Evolutionary conservation across 2,329 filamentous ascomycete genomes (phyloP).

Genomic region (Arthrinium puccinioides): DNA sequence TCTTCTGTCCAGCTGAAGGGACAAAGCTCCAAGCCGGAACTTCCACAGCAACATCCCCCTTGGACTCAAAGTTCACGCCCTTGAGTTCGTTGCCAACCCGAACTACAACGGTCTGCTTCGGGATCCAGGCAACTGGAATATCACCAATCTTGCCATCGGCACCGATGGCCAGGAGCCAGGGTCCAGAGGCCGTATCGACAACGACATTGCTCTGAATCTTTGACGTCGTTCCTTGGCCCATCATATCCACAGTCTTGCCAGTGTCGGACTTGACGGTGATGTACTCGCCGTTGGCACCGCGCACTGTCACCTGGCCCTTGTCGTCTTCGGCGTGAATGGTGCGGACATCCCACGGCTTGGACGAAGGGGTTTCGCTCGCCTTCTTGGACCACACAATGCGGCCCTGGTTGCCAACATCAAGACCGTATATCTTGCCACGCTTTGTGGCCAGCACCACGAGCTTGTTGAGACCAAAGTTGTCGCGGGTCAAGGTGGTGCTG

Average conservation of each 20-base stretch:
- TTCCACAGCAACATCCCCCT: constrained; percentile 32
- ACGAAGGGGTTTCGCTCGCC: constrained; percentile 48
- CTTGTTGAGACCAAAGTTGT: constrained; percentile 86
- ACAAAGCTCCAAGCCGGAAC: constrained; percentile 66
- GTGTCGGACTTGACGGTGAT: constrained; percentile 47
- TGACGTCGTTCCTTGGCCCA: constrained; percentile 29
- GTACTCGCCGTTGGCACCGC: constrained; percentile 54
- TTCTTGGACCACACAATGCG: constrained; percentile 69
- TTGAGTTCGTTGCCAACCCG: constrained; percentile 43
- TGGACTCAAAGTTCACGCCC: constrained; percentile 44
- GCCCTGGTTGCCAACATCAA: constrained; percentile 71
- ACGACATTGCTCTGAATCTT: constrained; percentile 39
- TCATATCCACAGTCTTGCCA: constrained; percentile 42
- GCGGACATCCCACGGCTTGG: constrained; percentile 57
- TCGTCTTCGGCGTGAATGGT: constrained; percentile 57
- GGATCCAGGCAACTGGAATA: constrained; percentile 36
- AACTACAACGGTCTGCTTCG: constrained; percentile 48
- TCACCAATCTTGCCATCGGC: constrained; percentile 39
- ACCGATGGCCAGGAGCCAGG: constrained; percentile 47
- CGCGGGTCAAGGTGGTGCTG: constrained; percentile 46
- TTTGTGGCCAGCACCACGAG: constrained; percentile 73
- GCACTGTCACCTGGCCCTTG: constrained; percentile 48
- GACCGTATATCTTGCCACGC: constrained; percentile 69
- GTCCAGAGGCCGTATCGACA: constrained; percentile 44
- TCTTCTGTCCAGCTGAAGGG: constrained; percentile 56